Evolutionary conservation across 441 rosid genomes (phyloP), one percentile per base, ranked within the genome.

Genomic region (Rhodomyrtus psidioides): DNA sequence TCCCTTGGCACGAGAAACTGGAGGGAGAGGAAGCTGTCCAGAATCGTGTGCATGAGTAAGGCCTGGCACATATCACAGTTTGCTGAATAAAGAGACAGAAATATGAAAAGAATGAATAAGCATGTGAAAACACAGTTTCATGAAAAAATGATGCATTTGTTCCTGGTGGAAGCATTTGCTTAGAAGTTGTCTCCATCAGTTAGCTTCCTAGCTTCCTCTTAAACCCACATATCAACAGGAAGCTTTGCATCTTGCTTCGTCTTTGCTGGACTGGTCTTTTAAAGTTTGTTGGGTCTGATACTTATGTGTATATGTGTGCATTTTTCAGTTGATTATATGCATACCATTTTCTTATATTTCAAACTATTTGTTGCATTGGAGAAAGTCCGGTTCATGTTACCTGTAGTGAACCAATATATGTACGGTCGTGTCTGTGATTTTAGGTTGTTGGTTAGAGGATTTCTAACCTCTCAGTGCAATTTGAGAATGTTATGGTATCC

Each of bases 1-100:
- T 96, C 87, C 95, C 98, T 90, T 96, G 99, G 99, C 99, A 97
- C 91, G 98, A 94, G 92, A 95, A 93, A 88, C 90, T 97, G 90
- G 97, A 96, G 87, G 99, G 99, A 39, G 99, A 96, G 89, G 96
- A 94, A 84, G 97, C 96, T 87, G 91, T 95, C 90, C 99, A 96
- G 91, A 96, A 95, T 86, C 99, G 91, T 87, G 95, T 97, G 83
- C 99, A 97, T 58, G 99, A 96, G 99, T 97, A 89, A 90, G 98
- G 91, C 86, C 82, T 83, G 54, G 79, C 70, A 34, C 86, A 82
- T 86, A 74, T 83, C 65, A 27, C 82, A 44, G 59, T 79, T 87
- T 83, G 65, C 70, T 26, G 55, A 28, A 51, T 53, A 49, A 60
- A 46, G 19, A 82, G 55, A 53, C 9, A 9, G 83, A 13, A 28